Evolutionary conservation across 805 yeast genomes (phyloP).

Genomic region (Metschnikowia peoriensis): DNA sequence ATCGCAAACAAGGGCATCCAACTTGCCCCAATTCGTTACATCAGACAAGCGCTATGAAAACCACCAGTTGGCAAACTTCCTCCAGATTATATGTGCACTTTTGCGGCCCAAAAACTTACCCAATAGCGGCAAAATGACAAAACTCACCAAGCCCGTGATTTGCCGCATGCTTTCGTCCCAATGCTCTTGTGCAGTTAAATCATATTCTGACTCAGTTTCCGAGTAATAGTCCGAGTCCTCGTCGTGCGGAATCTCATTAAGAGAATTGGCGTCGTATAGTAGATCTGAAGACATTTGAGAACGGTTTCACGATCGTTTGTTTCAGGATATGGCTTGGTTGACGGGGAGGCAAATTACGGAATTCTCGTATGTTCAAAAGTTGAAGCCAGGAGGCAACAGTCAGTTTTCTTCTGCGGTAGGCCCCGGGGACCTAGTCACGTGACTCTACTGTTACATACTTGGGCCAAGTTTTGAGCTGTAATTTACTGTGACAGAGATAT

Average conservation of each 20-base stretch:
- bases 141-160: conserved; percentile 52
- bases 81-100: conserved; percentile 34
- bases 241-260: background rate
- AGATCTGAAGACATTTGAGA: conserved; percentile 6
- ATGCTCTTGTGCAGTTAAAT: conserved; percentile 57
- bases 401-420: too few relatives aligned
- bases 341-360: too few relatives aligned
- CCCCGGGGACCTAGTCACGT: too few relatives aligned
- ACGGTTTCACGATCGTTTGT: too few relatives aligned
- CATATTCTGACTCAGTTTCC: conserved; percentile 20
- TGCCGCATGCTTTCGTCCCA: conserved; percentile 72
- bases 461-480: too few relatives aligned
- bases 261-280: conserved; percentile 1
- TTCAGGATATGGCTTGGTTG: too few relatives aligned
- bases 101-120: conserved; percentile 70
- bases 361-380: too few relatives aligned
- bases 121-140: conserved; percentile 61
- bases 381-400: too few relatives aligned
- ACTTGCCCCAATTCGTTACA: background rate
- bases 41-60: conserved; percentile 6
- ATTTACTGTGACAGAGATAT: too few relatives aligned
- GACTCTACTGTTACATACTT: too few relatives aligned
- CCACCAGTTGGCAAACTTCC: conserved; percentile 36
- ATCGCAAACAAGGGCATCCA: background rate
- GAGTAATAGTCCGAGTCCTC: conserved; percentile 14